phyloP scores from a whole-genome alignment of 768 basidiomycete species.

The Crucibulum laeve region DNA sequence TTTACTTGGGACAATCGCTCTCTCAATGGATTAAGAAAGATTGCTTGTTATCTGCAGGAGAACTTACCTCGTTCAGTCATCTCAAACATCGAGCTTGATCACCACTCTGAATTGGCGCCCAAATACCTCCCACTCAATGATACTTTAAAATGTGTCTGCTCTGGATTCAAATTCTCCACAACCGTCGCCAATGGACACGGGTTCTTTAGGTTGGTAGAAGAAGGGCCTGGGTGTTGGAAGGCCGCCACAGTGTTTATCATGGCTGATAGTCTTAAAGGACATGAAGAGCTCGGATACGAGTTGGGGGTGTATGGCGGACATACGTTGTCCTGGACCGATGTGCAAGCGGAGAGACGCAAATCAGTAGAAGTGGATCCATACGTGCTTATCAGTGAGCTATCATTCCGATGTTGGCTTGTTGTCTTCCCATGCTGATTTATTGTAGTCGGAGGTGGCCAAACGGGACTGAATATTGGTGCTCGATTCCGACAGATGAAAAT shows the following conservation, averaged over 20 bases:
- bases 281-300: slow-evolving; percentile 28
- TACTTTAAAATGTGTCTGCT: slow-evolving; percentile 19
- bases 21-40: slow-evolving; percentile 26
- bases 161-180: slow-evolving; percentile 33
- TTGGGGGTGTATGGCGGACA: slow-evolving; percentile 27
- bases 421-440: neutral
- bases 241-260: slow-evolving; percentile 28
- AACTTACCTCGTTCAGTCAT: slow-evolving; percentile 17
- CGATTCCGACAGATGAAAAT: slow-evolving; percentile 38
- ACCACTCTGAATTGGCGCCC: slow-evolving; percentile 14
- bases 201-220: slow-evolving; percentile 24
- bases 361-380: slow-evolving; percentile 33
- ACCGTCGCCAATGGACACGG: slow-evolving; percentile 25
- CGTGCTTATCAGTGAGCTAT: slow-evolving; percentile 33
- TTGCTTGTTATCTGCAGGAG: slow-evolving; percentile 23
- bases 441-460: slow-evolving; percentile 40
- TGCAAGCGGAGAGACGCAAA: slow-evolving; percentile 24
- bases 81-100: slow-evolving; percentile 20
- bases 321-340: slow-evolving; percentile 27
- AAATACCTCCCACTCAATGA: slow-evolving; percentile 8
- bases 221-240: slow-evolving; percentile 22
- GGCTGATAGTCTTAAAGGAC: slow-evolving; percentile 27
- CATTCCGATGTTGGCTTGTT: neutral
- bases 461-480: slow-evolving; percentile 37
- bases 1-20: slow-evolving; percentile 17